Base-by-base conservation (phyloP, 495 filamentous ascomycete genomes). In the Thozetella sp. region DNA sequence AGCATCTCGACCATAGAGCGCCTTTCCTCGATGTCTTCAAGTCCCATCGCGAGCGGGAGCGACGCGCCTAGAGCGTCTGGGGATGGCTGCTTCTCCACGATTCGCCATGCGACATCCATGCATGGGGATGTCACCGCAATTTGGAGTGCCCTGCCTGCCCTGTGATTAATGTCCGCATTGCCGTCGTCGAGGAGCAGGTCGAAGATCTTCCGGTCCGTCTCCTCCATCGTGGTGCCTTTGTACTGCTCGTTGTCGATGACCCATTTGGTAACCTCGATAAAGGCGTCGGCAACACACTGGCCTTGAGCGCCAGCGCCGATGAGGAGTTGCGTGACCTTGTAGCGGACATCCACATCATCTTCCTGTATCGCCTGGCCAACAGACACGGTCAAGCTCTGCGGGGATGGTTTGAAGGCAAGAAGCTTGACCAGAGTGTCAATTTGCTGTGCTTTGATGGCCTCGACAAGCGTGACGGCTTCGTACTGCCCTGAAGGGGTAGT, bases 131-230 rank as follows among this genome's bases (percentile, higher is more conserved):
- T 58, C 2, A 72, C 71, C 2, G 75, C 76, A 45, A 73, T 54
- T 43, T 76, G 71, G 9, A 80, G 60, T 19, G 72, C 68, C 51
- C 69, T 60, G 1, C 75, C 77, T 11, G 61, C 59, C 17, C 65
- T 64, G 23, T 72, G 56, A 53, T 80, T 67, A 4, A 80, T 64
- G 53, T 80, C 77, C 17, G 76, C 76, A n/a, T 66, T 71, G 2
- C 76, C 76, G 20, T 80, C 63, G 37, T 74, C 58, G 15, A 80
- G 68, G 2, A 80, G 54, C 1, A 69, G 64, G 46, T 63, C 64
- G 6, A 78, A 67, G 1, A 80, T 59, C 24, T 54, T 52, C 53
- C 61, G 68, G 52, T 78, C 73, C 27, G 63, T 60, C 13, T 56
- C 53, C 17, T 43, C 22, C 20, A 25, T 58, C 0, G 52, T 53